Evolutionary conservation across 139 green algal species (phyloP).

Genomic region (Yamagishiella unicocca): DNA sequence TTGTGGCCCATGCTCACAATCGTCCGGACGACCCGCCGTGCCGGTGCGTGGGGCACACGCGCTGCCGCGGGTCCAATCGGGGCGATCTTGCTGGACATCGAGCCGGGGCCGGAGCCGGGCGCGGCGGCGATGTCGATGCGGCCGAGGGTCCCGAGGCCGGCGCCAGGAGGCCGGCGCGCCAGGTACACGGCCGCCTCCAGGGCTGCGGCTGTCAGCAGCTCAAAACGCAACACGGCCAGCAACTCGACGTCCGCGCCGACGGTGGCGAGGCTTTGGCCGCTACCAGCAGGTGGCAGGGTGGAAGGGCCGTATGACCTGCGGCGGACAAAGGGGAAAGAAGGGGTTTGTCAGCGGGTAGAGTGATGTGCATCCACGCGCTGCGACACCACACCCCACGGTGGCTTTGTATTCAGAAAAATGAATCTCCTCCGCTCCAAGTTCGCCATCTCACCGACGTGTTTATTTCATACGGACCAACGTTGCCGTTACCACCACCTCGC

Average conservation of each 20-base stretch:
- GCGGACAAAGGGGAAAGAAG: not conserved
- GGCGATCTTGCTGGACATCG: not conserved
- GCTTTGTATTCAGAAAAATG: too few relatives aligned
- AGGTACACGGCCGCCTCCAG: conserved; percentile 78
- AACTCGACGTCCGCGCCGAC: not conserved
- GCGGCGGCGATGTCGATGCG: not conserved
- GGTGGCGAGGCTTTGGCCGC: not conserved
- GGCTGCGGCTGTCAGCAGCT: conserved; percentile 76
- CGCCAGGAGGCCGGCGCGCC: conserved; percentile 36
- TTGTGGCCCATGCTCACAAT: conserved; percentile 73
- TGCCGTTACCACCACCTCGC: too few relatives aligned
- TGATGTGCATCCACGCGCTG: too few relatives aligned
- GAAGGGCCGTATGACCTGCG: not conserved
- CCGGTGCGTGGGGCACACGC: conserved; percentile 72
- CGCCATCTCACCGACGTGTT: too few relatives aligned
- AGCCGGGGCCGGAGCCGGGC: not conserved
- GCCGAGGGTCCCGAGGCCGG: not conserved
- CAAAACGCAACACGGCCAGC: conserved; percentile 52
- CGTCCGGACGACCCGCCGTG: conserved; percentile 80
- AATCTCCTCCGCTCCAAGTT: too few relatives aligned
- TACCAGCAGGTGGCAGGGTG: not conserved
- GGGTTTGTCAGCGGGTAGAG: too few relatives aligned
- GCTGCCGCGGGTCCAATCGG: not conserved
- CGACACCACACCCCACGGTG: too few relatives aligned
- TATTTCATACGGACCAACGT: too few relatives aligned